phyloP scores from a whole-genome alignment of 1,139 yeast genomes.

The Chernovozyma aurita region DNA sequence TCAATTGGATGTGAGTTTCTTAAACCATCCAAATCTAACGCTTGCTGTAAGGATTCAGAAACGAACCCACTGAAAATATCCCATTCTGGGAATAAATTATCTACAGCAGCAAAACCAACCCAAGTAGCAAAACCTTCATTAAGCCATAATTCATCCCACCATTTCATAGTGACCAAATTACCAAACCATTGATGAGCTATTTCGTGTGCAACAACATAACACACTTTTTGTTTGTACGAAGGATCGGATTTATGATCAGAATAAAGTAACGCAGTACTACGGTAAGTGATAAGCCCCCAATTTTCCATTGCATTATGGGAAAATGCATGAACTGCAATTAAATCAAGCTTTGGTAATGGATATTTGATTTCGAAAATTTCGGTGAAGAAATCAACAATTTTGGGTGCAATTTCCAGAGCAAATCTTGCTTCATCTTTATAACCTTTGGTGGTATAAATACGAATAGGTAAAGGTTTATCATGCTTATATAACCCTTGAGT shows the following conservation, averaged over 20 bases:
- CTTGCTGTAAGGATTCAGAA: slow-evolving; percentile 47
- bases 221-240: slow-evolving; percentile 45
- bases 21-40: slow-evolving; percentile 49
- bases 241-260: slow-evolving; percentile 43
- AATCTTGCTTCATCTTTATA: slow-evolving; percentile 45
- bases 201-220: slow-evolving; percentile 61
- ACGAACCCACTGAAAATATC: slow-evolving; percentile 51
- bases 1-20: slow-evolving; percentile 56
- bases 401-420: slow-evolving; percentile 48
- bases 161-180: slow-evolving; percentile 58
- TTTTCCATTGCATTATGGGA: slow-evolving; percentile 64
- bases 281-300: slow-evolving; percentile 53
- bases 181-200: slow-evolving; percentile 69
- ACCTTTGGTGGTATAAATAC: slow-evolving; percentile 53
- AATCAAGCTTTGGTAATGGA: slow-evolving; percentile 57
- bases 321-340: slow-evolving; percentile 55
- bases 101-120: slow-evolving; percentile 51
- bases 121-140: slow-evolving; percentile 64
- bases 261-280: slow-evolving; percentile 50
- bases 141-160: slow-evolving; percentile 64
- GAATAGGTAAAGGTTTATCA: slow-evolving; percentile 60
- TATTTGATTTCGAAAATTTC: slow-evolving; percentile 50
- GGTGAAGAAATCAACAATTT: slow-evolving; percentile 49
- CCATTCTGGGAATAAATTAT: slow-evolving; percentile 54
- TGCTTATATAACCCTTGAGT: slow-evolving; percentile 30